These are phyloP conservation scores for Phytophthora gonapodyides DNA, from an alignment of 352 stramenopile genomes.

Conservation along the genomic window DNA sequence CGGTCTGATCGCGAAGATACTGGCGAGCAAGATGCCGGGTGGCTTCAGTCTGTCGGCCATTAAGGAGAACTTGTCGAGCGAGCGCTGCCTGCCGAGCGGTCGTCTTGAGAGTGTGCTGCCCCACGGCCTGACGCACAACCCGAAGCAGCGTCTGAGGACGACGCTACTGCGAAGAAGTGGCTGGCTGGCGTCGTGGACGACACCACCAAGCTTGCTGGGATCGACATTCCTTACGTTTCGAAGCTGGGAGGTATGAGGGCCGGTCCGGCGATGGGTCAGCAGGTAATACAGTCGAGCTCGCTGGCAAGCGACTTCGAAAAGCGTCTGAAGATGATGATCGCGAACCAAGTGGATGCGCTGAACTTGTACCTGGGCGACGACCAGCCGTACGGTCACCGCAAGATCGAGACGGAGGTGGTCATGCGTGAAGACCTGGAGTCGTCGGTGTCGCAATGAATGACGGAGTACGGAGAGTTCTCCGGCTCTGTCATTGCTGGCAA, in stretches of 20 bases:
- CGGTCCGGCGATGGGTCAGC: constrained; percentile 36
- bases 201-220: constrained; percentile 63
- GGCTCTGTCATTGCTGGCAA: constrained; percentile 52
- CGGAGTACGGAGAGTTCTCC: constrained; percentile 68
- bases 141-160: constrained; percentile 72
- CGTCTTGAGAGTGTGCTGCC: constrained; percentile 83
- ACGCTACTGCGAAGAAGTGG: constrained; percentile 76
- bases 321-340: constrained; percentile 60
- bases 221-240: constrained; percentile 64
- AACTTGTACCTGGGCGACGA: constrained; percentile 59
- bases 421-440: constrained; percentile 63
- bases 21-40: constrained; percentile 81
- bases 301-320: constrained; percentile 57
- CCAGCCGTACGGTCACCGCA: constrained; percentile 52
- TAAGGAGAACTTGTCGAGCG: constrained; percentile 69
- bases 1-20: constrained; percentile 77
- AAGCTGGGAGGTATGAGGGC: constrained; percentile 44
- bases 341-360: constrained; percentile 54
- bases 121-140: constrained; percentile 69
- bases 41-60: constrained; percentile 80
- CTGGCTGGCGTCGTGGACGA: constrained; percentile 78
- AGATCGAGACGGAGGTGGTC: constrained; percentile 54
- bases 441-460: constrained; percentile 50
- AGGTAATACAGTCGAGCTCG: constrained; percentile 35
- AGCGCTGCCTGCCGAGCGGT: constrained; percentile 73